These are phyloP conservation scores for Fusarium sp. DNA, from an alignment of 2,329 filamentous ascomycete species.

Conservation along the genomic window DNA sequence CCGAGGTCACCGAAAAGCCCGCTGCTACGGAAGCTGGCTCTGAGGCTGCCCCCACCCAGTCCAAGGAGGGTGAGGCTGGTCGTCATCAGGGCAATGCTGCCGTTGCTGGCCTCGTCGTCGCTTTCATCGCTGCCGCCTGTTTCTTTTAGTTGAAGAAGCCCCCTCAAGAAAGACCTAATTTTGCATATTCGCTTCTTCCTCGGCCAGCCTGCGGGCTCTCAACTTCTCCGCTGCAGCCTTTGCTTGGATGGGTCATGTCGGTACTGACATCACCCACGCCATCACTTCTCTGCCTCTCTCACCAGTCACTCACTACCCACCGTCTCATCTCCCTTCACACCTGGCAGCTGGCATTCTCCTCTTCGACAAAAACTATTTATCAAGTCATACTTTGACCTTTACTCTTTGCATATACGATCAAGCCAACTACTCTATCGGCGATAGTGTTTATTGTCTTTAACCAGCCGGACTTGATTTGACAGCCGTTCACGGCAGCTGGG, in stretches of 20 bases:
- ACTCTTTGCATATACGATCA: slow-evolving; percentile 43
- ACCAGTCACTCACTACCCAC: slow-evolving; percentile 13
- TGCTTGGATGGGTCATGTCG: slow-evolving; percentile 3
- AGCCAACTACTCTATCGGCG: slow-evolving; percentile 44
- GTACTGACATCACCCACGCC: background rate
- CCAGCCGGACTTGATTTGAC: slow-evolving; percentile 1
- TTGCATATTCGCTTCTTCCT: slow-evolving; percentile 27
- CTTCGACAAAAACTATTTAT: slow-evolving; percentile 37
- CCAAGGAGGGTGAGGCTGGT: slow-evolving; percentile 56
- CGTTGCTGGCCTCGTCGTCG: slow-evolving; percentile 62
- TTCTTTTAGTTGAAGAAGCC: slow-evolving; percentile 50
- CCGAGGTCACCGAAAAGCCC: slow-evolving; percentile 22
- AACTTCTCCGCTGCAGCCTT: slow-evolving; percentile 1
- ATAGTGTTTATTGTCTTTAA: slow-evolving; percentile 49
- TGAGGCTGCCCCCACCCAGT: slow-evolving; percentile 46
- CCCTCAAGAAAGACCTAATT: background rate
- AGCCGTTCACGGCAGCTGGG: slow-evolving; percentile 7
- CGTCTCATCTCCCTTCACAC: slow-evolving; percentile 7
- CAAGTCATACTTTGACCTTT: slow-evolving; percentile 35
- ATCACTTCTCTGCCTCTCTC: slow-evolving; percentile 17
- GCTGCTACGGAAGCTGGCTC: slow-evolving; percentile 41
- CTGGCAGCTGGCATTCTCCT: slow-evolving; percentile 39
- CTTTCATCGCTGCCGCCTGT: slow-evolving; percentile 61
- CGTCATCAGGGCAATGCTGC: slow-evolving; percentile 59
- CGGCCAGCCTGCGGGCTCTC: slow-evolving; percentile 29